These are phyloP conservation scores for Acanthochlamys bracteata DNA, from an alignment of 106 monocot species.

Conservation along the genomic window DNA sequence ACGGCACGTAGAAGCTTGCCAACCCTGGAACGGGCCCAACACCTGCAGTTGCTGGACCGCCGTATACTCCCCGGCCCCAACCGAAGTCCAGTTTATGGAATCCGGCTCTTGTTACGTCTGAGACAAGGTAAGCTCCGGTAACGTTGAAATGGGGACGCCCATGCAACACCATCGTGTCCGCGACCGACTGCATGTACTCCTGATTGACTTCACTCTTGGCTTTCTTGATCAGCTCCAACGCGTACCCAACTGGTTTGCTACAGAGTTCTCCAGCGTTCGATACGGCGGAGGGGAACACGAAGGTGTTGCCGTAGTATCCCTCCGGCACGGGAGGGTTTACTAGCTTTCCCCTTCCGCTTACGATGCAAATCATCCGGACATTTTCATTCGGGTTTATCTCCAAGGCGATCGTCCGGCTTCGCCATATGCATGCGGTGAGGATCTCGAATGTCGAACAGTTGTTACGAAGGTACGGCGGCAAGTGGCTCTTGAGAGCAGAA, in stretches of 20 bases:
- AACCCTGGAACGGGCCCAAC: slow-evolving; percentile 42
- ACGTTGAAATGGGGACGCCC: slow-evolving; percentile 40
- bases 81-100: slow-evolving; percentile 45
- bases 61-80: slow-evolving; percentile 55
- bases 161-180: slow-evolving; percentile 43
- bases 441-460: slow-evolving; percentile 41
- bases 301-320: slow-evolving; percentile 73
- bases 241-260: slow-evolving; percentile 37
- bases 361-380: slow-evolving; percentile 42
- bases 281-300: slow-evolving; percentile 41
- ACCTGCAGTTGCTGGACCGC: slow-evolving; percentile 39
- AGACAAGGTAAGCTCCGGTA: slow-evolving; percentile 32
- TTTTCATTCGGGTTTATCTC: slow-evolving; percentile 23
- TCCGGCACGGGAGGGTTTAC: slow-evolving; percentile 15
- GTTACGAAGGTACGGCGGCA: slow-evolving; percentile 25
- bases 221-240: slow-evolving; percentile 33
- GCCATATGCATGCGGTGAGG: slow-evolving; percentile 49
- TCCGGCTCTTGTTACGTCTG: slow-evolving; percentile 48
- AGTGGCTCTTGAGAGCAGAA: slow-evolving; percentile 9
- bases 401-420: slow-evolving; percentile 42
- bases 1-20: slow-evolving; percentile 44
- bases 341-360: slow-evolving; percentile 24
- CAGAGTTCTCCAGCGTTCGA: slow-evolving; percentile 28
- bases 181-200: slow-evolving; percentile 54
- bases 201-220: slow-evolving; percentile 34